Base-by-base conservation (phyloP, 805 yeast species). In the Pichia deserticola region DNA sequence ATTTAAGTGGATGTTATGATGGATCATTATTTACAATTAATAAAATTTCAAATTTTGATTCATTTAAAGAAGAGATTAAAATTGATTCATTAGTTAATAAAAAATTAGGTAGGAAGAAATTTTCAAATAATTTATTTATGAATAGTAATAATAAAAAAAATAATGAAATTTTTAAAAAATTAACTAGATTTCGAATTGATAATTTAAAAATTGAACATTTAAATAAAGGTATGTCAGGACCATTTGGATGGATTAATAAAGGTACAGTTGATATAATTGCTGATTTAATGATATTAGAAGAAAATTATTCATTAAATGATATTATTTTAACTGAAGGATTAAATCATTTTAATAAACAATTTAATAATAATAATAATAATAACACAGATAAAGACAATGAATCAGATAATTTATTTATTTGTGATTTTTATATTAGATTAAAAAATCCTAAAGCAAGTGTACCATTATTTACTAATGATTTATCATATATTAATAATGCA, bases 221-320 rank as follows among this genome's bases (percentile, higher is more conserved):
- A 51, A 93, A 93, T 62, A 79, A 87, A 1, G 98, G 97, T 0
- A 76, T 87, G 50, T 82, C 82, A 48, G 99, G 99, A 0, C 96
- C 98, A 11, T 89, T 93, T 66, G 97, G 98, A 7, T 93, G 99
- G 99, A 92, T 93, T 49, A 81, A 88, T 6, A 76, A 79, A 53
- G 99, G 99, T 12, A 81, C 81, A 46, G 98, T 92, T 27, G 97
- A 93, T 65, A 84, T 93, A 82, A 70, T 88, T 54, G 97, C 97
- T 7, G 97, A 93, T 61, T 80, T 92, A 15, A 79, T 83, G 75
- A 81, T 89, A 3, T 95, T 96, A 0, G 78, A 79, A 43, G 57
- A 59, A 37, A 59, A 63, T 40, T 55, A 55, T 12, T 54, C 63
- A 7, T 82, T 79, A 7, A 43, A 43, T 47, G 73, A 74, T 40